Conservation (phyloP, 202 grass and related monocot species). For the Setaria viridis region DNA sequence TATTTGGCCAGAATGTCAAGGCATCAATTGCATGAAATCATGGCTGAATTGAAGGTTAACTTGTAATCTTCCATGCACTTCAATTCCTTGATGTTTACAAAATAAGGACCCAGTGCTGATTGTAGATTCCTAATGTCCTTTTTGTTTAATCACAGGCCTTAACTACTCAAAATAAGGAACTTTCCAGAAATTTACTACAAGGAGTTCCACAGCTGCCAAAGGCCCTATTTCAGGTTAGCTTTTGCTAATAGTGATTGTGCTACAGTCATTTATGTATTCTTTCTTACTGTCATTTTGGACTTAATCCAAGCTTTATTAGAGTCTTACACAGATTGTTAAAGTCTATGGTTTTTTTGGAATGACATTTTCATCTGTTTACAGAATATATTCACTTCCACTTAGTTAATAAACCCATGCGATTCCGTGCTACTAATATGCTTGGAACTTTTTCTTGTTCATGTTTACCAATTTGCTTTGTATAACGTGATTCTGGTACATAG, state of each 20-base stretch:
- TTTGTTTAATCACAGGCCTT: conserved; percentile 57
- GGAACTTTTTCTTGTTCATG: conserved; percentile 14
- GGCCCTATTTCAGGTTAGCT: conserved; percentile 91
- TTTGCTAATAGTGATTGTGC: conserved; percentile 27
- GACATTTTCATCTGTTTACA: conserved; percentile 24
- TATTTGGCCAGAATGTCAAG: conserved; percentile 90
- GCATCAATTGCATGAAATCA: conserved; percentile 79
- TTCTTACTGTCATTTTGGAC: conserved; percentile 1
- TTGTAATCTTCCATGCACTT: conserved; percentile 24
- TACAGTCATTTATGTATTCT: conserved; percentile 23
- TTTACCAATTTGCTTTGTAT: not conserved
- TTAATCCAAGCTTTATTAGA: conserved; percentile 4
- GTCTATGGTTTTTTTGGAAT: not conserved
- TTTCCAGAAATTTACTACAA: conserved; percentile 70
- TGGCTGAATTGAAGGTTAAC: conserved; percentile 92
- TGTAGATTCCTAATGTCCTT: conserved; percentile 22
- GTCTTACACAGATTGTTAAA: not conserved
- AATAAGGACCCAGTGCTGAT: conserved; percentile 4
- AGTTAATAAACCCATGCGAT: conserved; percentile 12
- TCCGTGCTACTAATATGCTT: not conserved
- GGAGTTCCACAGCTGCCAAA: conserved; percentile 75
- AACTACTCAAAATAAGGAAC: conserved; percentile 73
- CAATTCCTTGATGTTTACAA: conserved; percentile 21
- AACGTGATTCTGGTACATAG: conserved; percentile 8
- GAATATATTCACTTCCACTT: conserved; percentile 7